Base-by-base conservation (phyloP, 495 filamentous ascomycete genomes). In the Schizothecium vesticola region DNA sequence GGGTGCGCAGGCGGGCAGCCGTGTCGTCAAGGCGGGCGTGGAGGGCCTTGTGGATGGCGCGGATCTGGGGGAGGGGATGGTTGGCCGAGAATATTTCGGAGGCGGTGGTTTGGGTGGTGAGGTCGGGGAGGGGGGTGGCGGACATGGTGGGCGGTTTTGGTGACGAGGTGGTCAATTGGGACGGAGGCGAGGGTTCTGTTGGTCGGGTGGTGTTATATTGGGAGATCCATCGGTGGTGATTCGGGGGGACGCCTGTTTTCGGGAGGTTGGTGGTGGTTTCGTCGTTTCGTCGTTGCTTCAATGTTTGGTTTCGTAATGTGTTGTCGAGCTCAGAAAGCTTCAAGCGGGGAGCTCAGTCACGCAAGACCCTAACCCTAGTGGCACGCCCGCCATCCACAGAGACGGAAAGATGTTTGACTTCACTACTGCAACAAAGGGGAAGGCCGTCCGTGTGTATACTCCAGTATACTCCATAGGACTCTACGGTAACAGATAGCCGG, bases 1-100 rank as follows among this genome's bases (percentile, higher is more conserved):
- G 88, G 59, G 90, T 90, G 78, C 95, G 89, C 78, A 98, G 86
- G 74, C 91, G 92, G 75, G 92, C 89, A 73, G 90, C 90, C 79
- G 94, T 97, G 80, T 91, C 92, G 59, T 88, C 86, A 72, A 94
- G 79, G 60, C 83, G 81, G 13, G 71, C 72, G 60, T 85, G 85
- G 7, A 89, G 79, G 43, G 78, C 76, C 56, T 83, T 82, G 76
- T 88, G 86, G 67, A 87, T 77, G 36, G 81, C 80, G 72, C 73
- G 89, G 81, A 84, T 93, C 88, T 74, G 88, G 75, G 68, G 93
- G 84, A 74, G 87, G 78, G 75, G 89, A 70, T 78, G 69, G 59
- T 36, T 31, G 26, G 83, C 85, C 63, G 87, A 85, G 78, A 95
- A 95, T 81, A 91, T 92, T 1, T 91, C 88, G 0, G 87, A 86